Evolutionary conservation across 1,139 yeast genomes (phyloP).

Genomic region (Yamadazyma epiphylla): DNA sequence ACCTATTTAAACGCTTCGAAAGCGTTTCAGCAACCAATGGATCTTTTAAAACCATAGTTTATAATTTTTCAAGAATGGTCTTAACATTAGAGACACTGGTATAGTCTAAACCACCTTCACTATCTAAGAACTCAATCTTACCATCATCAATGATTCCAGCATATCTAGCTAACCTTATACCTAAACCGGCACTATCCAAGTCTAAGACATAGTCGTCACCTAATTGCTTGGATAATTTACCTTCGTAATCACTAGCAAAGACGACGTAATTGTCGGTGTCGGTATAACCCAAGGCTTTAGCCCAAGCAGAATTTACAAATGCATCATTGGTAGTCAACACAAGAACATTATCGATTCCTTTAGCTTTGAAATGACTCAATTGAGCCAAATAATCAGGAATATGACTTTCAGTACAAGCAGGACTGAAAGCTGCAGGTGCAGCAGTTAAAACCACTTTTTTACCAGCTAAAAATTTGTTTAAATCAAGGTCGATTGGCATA

Average conservation of each 20-base stretch:
- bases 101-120: conserved; percentile 57
- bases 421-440: conserved; percentile 92
- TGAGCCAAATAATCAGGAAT: conserved; percentile 69
- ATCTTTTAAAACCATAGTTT: too few relatives aligned
- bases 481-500: conserved; percentile 48
- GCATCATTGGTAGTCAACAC: conserved; percentile 81
- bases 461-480: conserved; percentile 44
- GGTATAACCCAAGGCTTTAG: conserved; percentile 58
- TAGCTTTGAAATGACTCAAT: conserved; percentile 49
- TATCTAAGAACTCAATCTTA: conserved; percentile 58
- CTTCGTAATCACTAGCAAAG: conserved; percentile 73
- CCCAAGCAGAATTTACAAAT: conserved; percentile 80
- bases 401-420: conserved; percentile 80
- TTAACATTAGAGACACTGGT: conserved; percentile 59
- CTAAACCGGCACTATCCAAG: conserved; percentile 54
- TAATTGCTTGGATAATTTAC: conserved; percentile 41
- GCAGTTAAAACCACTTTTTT: conserved; percentile 67
- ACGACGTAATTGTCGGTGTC: conserved; percentile 47
- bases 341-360: conserved; percentile 70
- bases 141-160: conserved; percentile 67
- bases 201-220: conserved; percentile 54
- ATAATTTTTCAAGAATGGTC: conserved; percentile 38
- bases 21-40: too few relatives aligned
- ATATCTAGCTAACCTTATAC: conserved; percentile 67
- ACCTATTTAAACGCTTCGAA: too few relatives aligned